These are phyloP conservation scores for Candida anglica DNA, from an alignment of 805 yeast genomes.

Conservation along the genomic window DNA sequence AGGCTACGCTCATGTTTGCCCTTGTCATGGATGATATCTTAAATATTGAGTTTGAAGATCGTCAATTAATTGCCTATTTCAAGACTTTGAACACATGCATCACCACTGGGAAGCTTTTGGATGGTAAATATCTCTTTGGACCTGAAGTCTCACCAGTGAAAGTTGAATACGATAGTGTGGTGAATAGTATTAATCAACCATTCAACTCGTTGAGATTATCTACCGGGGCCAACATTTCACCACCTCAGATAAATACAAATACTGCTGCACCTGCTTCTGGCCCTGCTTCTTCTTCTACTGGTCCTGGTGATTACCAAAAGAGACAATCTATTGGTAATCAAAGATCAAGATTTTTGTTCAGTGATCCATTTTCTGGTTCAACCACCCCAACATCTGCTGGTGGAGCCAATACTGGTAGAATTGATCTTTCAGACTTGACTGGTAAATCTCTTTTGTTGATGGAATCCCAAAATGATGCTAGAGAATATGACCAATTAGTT, in stretches of 20 bases:
- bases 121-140: conserved; percentile 39
- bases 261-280: no score
- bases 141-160: conserved; percentile 29
- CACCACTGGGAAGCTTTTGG: conserved; percentile 36
- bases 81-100: conserved; percentile 35
- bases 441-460: conserved; percentile 42
- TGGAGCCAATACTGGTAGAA: conserved; percentile 21
- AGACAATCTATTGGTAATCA: conserved; percentile 55
- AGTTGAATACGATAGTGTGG: conserved; percentile 28
- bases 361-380: conserved; percentile 48
- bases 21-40: conserved; percentile 59
- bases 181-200: conserved; percentile 8
- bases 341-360: conserved; percentile 65
- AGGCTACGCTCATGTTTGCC: conserved; percentile 63
- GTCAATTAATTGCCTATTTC: conserved; percentile 30
- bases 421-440: conserved; percentile 32
- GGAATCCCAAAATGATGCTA: conserved; percentile 46
- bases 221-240: conserved; percentile 28
- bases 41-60: conserved; percentile 43
- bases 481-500: conserved; percentile 43
- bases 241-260: conserved; percentile 18
- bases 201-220: conserved; percentile 26
- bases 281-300: conserved; percentile 13
- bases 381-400: conserved; percentile 5
- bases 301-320: conserved; percentile 38